Evolutionary conservation across 2,329 filamentous ascomycete species (phyloP).

Genomic region (Trichoderma semiorbis): DNA sequence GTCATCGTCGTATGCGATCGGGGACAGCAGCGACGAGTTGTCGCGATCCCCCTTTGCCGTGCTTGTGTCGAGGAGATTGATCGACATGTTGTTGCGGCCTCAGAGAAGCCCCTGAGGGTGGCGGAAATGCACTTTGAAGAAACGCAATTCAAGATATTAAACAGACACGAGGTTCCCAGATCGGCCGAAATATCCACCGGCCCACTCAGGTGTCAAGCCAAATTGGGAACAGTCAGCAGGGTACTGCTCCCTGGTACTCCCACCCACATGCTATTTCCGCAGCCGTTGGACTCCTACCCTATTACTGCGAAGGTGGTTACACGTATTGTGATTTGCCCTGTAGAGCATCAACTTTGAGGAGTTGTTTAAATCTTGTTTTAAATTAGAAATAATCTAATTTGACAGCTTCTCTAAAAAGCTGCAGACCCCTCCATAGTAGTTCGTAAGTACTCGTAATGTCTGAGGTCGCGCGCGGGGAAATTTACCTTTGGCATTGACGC

Average conservation of each 20-base stretch:
- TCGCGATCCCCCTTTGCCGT: conserved; percentile 27
- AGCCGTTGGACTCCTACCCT: neutral
- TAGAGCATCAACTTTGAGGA: neutral
- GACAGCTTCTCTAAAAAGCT: neutral
- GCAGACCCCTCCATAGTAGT: neutral
- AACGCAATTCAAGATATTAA: neutral
- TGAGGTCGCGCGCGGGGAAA: neutral
- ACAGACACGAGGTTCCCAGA: conserved; percentile 4
- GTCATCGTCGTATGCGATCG: conserved; percentile 65
- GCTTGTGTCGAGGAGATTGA: conserved; percentile 24
- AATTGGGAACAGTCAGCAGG: neutral
- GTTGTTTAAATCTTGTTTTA: neutral
- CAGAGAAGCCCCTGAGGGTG: conserved; percentile 3
- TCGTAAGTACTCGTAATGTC: neutral
- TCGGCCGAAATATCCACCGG: conserved; percentile 12
- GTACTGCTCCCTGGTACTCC: neutral
- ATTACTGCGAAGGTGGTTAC: neutral
- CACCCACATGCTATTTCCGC: neutral
- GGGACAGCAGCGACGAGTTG: conserved; percentile 55
- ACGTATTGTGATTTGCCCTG: neutral
- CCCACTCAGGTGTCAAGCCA: conserved; percentile 1
- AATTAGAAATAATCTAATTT: neutral
- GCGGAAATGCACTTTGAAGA: neutral
- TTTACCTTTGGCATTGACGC: neutral
- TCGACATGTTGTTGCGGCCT: conserved; percentile 21